A percentile compares a stretch with the other conserved stretches of the same genome.
phyloP scores from a whole-genome alignment of 2,329 filamentous ascomycete species.

The Talaromyces sp. region DNA sequence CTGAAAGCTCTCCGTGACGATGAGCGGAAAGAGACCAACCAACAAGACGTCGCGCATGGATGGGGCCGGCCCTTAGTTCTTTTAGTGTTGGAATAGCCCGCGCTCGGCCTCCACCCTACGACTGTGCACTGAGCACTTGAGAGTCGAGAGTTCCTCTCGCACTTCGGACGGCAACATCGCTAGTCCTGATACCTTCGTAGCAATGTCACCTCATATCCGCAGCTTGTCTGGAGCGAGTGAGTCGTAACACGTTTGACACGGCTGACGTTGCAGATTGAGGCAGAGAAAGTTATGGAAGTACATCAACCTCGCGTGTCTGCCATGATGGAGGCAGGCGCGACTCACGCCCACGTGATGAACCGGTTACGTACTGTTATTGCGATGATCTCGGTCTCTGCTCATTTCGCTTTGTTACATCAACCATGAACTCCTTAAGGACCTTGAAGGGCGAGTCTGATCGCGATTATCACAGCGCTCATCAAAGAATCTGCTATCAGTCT shows the following conservation, averaged over 20 bases:
- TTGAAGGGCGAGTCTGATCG: background rate
- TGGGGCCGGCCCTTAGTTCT: background rate
- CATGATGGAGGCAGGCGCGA: background rate
- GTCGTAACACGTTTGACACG: background rate
- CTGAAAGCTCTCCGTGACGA: conserved; percentile 11
- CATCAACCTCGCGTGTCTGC: background rate
- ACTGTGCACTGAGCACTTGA: background rate
- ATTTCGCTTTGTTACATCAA: background rate
- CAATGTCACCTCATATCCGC: background rate
- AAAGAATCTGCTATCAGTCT: background rate
- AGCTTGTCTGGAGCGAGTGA: background rate
- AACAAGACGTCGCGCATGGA: conserved; percentile 10
- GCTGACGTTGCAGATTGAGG: background rate
- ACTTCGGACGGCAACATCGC: background rate
- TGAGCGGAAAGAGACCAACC: background rate
- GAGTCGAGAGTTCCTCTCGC: background rate
- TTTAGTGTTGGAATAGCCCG: background rate
- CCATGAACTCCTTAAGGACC: background rate
- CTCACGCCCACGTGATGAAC: background rate
- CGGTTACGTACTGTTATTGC: no score
- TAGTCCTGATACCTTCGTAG: background rate
- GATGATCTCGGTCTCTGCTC: background rate
- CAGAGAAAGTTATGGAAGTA: background rate
- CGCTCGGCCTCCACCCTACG: conserved; percentile 2
- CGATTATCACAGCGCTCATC: background rate